Percentiles rank a stretch among this genome's conserved stretches.
phyloP scores from a whole-genome alignment of 495 filamentous ascomycete genomes.

The Trypethelium eluteriae region DNA sequence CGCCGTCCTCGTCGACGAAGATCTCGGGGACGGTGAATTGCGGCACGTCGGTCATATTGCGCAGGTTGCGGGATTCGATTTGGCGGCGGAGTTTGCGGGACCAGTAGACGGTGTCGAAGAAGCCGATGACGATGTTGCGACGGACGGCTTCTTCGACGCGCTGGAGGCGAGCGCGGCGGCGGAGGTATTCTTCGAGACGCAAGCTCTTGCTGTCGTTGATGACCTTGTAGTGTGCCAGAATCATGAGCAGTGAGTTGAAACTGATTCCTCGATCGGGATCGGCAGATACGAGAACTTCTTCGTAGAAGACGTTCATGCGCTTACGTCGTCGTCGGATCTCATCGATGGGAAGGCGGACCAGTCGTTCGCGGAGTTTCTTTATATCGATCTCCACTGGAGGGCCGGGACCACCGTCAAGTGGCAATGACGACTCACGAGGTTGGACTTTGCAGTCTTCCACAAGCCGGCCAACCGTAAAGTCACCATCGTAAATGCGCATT shows the following conservation, averaged over 20 bases:
- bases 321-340: slow-evolving; percentile 64
- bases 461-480: slow-evolving; percentile 75
- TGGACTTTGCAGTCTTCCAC: slow-evolving; percentile 66
- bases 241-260: slow-evolving; percentile 93
- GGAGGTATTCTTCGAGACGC: slow-evolving; percentile 87
- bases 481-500: slow-evolving; percentile 92
- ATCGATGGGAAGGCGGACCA: slow-evolving; percentile 66
- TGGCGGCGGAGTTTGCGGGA: slow-evolving; percentile 68
- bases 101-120: slow-evolving; percentile 95
- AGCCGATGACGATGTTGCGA: slow-evolving; percentile 78
- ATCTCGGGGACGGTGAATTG: slow-evolving; percentile 86
- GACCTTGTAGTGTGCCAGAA: slow-evolving; percentile 96
- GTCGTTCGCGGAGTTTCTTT: slow-evolving; percentile 60
- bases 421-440: slow-evolving; percentile 37
- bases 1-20: slow-evolving; percentile 56
- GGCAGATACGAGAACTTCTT: slow-evolving; percentile 90
- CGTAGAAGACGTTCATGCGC: slow-evolving; percentile 85
- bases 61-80: slow-evolving; percentile 57
- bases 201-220: slow-evolving; percentile 96
- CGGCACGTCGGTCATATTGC: slow-evolving; percentile 67
- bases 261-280: slow-evolving; percentile 80
- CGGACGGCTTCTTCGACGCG: slow-evolving; percentile 94
- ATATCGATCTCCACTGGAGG: slow-evolving; percentile 53
- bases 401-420: slow-evolving; percentile 51
- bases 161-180: slow-evolving; percentile 80